Evolutionary conservation across 192 early-diverging fungal species (phyloP).

Genomic region (Coemansia sp.): DNA sequence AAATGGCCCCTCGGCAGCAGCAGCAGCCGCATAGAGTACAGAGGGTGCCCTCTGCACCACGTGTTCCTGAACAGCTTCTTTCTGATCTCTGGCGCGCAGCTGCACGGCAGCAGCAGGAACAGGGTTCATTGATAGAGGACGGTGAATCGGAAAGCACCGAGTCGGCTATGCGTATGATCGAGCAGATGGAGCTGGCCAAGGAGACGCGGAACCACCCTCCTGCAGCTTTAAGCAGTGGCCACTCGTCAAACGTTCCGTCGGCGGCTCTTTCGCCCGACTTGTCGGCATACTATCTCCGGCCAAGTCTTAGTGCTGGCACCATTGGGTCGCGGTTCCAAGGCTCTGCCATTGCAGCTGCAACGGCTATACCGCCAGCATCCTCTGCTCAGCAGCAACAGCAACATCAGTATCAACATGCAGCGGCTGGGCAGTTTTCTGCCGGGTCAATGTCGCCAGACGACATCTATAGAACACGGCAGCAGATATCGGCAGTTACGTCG

Average conservation of each 20-base stretch:
- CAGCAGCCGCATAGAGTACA: neutral
- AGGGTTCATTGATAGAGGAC: neutral
- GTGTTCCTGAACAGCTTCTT: slow-evolving; percentile 8
- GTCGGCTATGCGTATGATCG: slow-evolving; percentile 7
- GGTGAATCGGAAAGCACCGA: neutral
- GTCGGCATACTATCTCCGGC: neutral
- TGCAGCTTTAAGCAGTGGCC: neutral
- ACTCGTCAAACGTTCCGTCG: neutral
- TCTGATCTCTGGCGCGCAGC: slow-evolving; percentile 1
- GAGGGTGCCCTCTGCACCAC: neutral
- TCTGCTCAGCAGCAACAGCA: neutral
- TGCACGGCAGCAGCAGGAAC: slow-evolving; percentile 10
- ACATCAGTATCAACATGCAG: neutral
- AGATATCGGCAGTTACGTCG: slow-evolving; percentile 2
- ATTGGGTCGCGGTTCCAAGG: slow-evolving; percentile 12
- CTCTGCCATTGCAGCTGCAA: slow-evolving; percentile 5
- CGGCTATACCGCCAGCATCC: neutral
- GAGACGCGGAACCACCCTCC: neutral
- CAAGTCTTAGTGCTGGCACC: slow-evolving; percentile 2
- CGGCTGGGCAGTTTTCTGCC: neutral
- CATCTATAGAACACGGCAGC: slow-evolving; percentile 2
- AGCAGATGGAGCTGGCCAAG: slow-evolving; percentile 11
- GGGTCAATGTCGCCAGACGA: slow-evolving; percentile 9
- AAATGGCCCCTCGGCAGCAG: neutral
- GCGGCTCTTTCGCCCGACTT: neutral